Conservation (phyloP, 129 eudicot genomes). For the carrot (Daucus carota) region DNA sequence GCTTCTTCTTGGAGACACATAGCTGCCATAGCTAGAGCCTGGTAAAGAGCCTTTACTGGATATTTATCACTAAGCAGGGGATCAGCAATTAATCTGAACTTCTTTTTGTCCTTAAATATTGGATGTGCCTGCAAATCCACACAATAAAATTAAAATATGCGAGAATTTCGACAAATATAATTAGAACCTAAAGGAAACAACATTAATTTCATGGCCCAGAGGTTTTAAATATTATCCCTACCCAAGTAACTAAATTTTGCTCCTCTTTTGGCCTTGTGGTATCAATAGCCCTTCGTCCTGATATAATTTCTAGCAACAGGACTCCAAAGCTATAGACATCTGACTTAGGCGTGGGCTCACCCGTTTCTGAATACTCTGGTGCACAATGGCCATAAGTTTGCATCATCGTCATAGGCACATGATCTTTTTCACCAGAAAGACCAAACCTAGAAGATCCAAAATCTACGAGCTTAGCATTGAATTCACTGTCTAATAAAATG, state of each 20-base stretch:
- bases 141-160: conserved; percentile 29
- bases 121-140: background rate
- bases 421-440: background rate
- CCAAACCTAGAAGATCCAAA: background rate
- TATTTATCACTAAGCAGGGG: background rate
- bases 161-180: background rate
- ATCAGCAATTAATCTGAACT: conserved; percentile 1
- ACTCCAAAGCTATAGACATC: conserved; percentile 7
- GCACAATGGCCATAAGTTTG: background rate
- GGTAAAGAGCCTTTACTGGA: conserved; percentile 1
- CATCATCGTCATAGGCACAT: background rate
- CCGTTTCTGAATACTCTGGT: background rate
- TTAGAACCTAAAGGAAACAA: background rate
- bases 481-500: background rate
- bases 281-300: conserved; percentile 4
- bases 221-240: background rate
- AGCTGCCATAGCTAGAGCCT: conserved; percentile 3
- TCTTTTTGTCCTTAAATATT: background rate
- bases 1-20: conserved; percentile 7
- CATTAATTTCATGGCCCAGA: background rate
- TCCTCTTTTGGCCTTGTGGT: conserved; percentile 1
- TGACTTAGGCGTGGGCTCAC: background rate
- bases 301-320: background rate
- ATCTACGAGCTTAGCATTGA: background rate
- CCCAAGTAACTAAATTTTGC: conserved; percentile 3